Evolutionary conservation across 495 filamentous ascomycete genomes (phyloP).

Genomic region (Aspergillus leporis): DNA sequence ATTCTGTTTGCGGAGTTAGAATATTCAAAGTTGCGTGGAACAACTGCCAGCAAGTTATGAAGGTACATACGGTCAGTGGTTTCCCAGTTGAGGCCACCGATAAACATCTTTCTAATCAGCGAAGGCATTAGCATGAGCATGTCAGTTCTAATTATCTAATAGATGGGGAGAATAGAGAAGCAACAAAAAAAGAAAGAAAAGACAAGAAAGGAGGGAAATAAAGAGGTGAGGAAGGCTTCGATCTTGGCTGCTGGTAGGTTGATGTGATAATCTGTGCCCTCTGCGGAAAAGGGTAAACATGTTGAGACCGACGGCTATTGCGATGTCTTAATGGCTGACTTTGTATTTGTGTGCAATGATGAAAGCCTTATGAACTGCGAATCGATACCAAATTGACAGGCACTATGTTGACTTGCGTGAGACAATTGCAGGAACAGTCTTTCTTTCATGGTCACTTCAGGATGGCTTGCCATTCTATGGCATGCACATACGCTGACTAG

Average conservation of each 20-base stretch:
- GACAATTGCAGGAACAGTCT: background rate
- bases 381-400: background rate
- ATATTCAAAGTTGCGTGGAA: background rate
- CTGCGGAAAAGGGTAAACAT: background rate
- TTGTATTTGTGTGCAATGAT: background rate
- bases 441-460: background rate
- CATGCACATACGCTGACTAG: constrained; percentile 17
- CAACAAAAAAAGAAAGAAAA: background rate
- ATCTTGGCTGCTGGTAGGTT: constrained; percentile 5
- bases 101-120: constrained; percentile 91
- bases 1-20: constrained; percentile 62
- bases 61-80: constrained; percentile 85
- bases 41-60: background rate
- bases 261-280: background rate
- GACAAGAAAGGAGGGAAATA: background rate
- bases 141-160: background rate
- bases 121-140: constrained; percentile 22
- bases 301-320: background rate
- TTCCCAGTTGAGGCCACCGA: constrained; percentile 98
- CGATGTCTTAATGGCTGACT: background rate
- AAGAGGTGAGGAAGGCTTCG: background rate
- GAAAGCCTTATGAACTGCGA: background rate
- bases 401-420: background rate
- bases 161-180: background rate
- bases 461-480: constrained; percentile 5